Evolutionary conservation across 768 basidiomycete species (phyloP).

Genomic region (Hemileccinum impolitum): DNA sequence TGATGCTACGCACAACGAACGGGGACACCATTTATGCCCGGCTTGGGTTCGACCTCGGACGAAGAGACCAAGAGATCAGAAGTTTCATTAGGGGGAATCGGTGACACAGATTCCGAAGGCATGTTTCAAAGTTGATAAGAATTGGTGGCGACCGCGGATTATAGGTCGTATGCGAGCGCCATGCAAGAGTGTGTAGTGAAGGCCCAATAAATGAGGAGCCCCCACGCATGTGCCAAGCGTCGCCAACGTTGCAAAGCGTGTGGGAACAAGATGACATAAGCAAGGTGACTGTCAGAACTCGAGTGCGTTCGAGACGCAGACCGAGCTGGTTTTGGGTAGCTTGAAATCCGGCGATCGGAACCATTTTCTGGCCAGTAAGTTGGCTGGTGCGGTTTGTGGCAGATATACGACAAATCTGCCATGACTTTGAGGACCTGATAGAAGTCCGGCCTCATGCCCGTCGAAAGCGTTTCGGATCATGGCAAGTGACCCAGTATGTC

Average conservation of each 20-base stretch:
- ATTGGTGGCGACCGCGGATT: too few species aligned
- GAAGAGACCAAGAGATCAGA: constrained; percentile 52
- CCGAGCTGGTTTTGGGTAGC: too few species aligned
- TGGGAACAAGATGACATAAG: not conserved
- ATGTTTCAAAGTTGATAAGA: constrained; percentile 1
- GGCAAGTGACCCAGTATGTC: too few species aligned
- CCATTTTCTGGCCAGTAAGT: too few species aligned
- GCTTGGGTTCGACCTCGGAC: constrained; percentile 61
- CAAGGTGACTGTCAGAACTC: not conserved
- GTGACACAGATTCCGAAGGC: constrained; percentile 24
- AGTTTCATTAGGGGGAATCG: constrained; percentile 53
- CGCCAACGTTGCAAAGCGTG: not conserved
- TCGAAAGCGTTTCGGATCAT: too few species aligned
- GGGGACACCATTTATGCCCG: constrained; percentile 70
- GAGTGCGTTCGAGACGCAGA: not conserved
- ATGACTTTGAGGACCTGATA: too few species aligned
- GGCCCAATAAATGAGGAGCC: not conserved
- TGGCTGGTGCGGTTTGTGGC: too few species aligned
- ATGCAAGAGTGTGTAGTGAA: not conserved
- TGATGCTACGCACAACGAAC: constrained; percentile 66
- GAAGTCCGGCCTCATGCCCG: too few species aligned
- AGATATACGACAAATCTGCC: too few species aligned
- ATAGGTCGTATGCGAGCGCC: not conserved
- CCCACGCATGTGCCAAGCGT: constrained; percentile 4
- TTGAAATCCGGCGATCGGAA: too few species aligned